Percentiles rank a stretch among this genome's conserved stretches.
Conservation (phyloP, 2,329 filamentous ascomycete genomes). For the Trichoderma brevicompactum region DNA sequence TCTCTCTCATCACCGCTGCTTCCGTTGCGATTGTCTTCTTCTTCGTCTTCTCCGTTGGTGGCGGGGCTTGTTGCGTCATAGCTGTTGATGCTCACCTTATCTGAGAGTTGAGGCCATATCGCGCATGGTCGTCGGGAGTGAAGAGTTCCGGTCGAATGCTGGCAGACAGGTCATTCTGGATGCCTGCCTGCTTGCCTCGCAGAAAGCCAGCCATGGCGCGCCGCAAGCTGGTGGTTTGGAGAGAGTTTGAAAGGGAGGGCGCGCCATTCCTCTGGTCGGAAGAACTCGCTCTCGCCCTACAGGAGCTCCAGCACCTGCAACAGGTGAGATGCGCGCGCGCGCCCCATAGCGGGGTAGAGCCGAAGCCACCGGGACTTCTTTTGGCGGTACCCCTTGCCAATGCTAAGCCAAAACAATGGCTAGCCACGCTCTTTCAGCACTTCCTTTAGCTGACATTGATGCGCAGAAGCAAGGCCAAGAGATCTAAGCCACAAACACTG, state of each 20-base stretch:
- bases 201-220: constrained; percentile 79
- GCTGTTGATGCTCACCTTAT: constrained; percentile 55
- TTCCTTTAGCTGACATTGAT: no score
- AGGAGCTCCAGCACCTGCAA: no score
- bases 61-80: constrained; percentile 34
- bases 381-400: background rate
- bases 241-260: constrained; percentile 1
- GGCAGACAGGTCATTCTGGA: constrained; percentile 87
- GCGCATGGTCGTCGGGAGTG: constrained; percentile 78
- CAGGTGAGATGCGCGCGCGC: no score
- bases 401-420: no score
- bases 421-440: no score
- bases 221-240: constrained; percentile 4
- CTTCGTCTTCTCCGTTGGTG: constrained; percentile 3
- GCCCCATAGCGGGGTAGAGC: background rate
- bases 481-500: no score
- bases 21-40: background rate
- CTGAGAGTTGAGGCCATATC: constrained; percentile 81
- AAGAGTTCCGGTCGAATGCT: constrained; percentile 80
- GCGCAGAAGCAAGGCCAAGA: no score
- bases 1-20: background rate
- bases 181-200: constrained; percentile 88
- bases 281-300: no score
- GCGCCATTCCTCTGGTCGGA: background rate
- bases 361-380: constrained; percentile 1